phyloP scores from a whole-genome alignment of 805 yeast genomes.

The Metschnikowia sp. region DNA sequence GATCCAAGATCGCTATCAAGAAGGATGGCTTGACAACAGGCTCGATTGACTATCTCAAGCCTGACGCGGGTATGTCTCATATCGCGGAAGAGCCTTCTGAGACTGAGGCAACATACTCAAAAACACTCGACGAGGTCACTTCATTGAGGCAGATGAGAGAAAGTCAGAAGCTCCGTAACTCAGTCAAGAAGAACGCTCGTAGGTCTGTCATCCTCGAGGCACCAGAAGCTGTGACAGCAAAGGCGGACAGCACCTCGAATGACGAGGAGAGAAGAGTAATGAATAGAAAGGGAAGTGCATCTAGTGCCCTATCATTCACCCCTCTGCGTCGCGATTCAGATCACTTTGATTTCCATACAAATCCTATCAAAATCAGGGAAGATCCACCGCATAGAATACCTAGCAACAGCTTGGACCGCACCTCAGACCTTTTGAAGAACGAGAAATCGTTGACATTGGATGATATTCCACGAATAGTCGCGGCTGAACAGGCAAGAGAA shows the following conservation, averaged over 20 bases:
- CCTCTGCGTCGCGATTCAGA: slow-evolving; percentile 24
- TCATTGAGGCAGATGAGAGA: slow-evolving; percentile 72
- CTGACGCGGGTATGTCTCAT: slow-evolving; percentile 12
- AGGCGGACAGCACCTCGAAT: slow-evolving; percentile 21
- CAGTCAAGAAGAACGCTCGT: slow-evolving; percentile 60
- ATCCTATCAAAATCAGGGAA: slow-evolving; percentile 30
- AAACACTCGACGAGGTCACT: slow-evolving; percentile 73
- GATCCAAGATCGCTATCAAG: slow-evolving; percentile 63
- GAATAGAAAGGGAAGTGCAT: slow-evolving; percentile 21
- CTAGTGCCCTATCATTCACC: slow-evolving; percentile 29
- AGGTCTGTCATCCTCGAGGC: slow-evolving; percentile 64
- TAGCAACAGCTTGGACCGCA: slow-evolving; percentile 48
- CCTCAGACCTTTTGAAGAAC: slow-evolving; percentile 67
- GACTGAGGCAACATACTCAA: slow-evolving; percentile 53
- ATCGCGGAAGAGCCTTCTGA: slow-evolving; percentile 18
- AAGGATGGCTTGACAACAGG: slow-evolving; percentile 10
- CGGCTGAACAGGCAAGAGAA: slow-evolving; percentile 94
- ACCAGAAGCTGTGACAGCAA: slow-evolving; percentile 48
- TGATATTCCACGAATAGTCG: slow-evolving; percentile 95
- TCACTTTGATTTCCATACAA: slow-evolving; percentile 23
- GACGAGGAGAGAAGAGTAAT: slow-evolving; percentile 16
- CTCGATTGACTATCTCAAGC: slow-evolving; percentile 2
- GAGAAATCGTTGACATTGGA: slow-evolving; percentile 88
- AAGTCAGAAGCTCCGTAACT: slow-evolving; percentile 50
- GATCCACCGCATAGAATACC: slow-evolving; percentile 35